Percentiles rank a stretch among this genome's conserved stretches.
phyloP scores from a whole-genome alignment of 1,284 basidiomycete species.

The Ceratobasidium sp. region DNA sequence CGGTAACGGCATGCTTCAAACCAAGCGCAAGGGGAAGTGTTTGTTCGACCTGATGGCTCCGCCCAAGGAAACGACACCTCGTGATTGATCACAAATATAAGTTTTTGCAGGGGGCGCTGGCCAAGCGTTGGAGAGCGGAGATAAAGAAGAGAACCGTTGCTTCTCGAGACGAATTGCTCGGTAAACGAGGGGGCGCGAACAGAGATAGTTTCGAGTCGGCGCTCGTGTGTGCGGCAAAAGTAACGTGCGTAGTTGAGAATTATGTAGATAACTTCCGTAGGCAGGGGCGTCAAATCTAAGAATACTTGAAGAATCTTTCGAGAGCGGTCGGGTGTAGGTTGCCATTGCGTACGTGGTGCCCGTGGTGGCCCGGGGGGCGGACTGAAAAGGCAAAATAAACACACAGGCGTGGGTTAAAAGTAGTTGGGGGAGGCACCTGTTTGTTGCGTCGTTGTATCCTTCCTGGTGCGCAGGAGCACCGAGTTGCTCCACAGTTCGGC shows the following conservation, averaged over 20 bases:
- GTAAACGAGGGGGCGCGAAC: conserved; percentile 22
- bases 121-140: conserved; percentile 27
- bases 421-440: not conserved
- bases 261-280: conserved; percentile 20
- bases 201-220: conserved; percentile 29
- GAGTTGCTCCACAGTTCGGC: not conserved
- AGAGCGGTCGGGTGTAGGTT: conserved; percentile 21
- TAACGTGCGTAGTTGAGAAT: conserved; percentile 32
- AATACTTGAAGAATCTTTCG: not conserved
- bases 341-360: conserved; percentile 6
- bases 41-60: conserved; percentile 18
- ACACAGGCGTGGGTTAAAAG: not conserved
- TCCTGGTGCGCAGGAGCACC: not conserved
- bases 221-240: conserved; percentile 33
- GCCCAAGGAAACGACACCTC: conserved; percentile 34
- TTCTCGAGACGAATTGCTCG: conserved; percentile 21
- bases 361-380: not conserved
- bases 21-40: conserved; percentile 23
- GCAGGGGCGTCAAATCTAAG: conserved; percentile 3
- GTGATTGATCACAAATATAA: conserved; percentile 33
- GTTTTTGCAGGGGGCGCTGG: conserved; percentile 16
- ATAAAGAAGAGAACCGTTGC: conserved; percentile 30
- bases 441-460: not conserved
- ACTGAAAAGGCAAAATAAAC: not conserved
- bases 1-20: conserved; percentile 23